Conservation (phyloP, 2,329 filamentous ascomycete species). For the Delphinella strobiligena region DNA sequence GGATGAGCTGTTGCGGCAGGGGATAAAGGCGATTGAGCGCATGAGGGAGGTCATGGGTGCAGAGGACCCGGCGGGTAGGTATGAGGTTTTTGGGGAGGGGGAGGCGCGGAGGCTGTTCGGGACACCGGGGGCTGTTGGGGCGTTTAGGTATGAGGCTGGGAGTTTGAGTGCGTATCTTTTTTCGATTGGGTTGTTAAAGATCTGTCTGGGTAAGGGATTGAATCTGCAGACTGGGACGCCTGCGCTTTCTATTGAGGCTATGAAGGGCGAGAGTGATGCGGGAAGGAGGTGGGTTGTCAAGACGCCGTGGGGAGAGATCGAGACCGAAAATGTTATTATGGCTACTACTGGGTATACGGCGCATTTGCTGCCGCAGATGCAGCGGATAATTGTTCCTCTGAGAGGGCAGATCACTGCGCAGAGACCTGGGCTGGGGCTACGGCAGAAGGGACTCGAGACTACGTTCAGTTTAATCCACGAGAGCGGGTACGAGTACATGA, state of each 20-base stretch:
- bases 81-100: constrained; percentile 31
- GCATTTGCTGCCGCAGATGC: constrained; percentile 13
- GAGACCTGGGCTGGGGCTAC: constrained; percentile 21
- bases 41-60: constrained; percentile 35
- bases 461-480: constrained; percentile 53
- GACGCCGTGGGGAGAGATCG: constrained; percentile 17
- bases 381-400: constrained; percentile 25
- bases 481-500: constrained; percentile 55
- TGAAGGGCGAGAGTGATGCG: constrained; percentile 3
- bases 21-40: constrained; percentile 27
- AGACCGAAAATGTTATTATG: constrained; percentile 15
- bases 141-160: constrained; percentile 34
- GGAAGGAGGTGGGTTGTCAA: constrained; percentile 12
- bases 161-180: constrained; percentile 30
- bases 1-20: constrained; percentile 26
- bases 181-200: constrained; percentile 33
- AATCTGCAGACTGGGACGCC: constrained; percentile 44
- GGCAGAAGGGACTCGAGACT: constrained; percentile 29
- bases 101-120: constrained; percentile 32
- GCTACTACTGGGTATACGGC: constrained; percentile 20
- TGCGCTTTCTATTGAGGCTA: constrained; percentile 15
- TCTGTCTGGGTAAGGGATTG: constrained; percentile 31
- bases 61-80: constrained; percentile 31
- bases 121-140: constrained; percentile 28
- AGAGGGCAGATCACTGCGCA: constrained; percentile 29